Base-by-base conservation (phyloP, 768 basidiomycete genomes). In the Glaciozyma martinii region DNA sequence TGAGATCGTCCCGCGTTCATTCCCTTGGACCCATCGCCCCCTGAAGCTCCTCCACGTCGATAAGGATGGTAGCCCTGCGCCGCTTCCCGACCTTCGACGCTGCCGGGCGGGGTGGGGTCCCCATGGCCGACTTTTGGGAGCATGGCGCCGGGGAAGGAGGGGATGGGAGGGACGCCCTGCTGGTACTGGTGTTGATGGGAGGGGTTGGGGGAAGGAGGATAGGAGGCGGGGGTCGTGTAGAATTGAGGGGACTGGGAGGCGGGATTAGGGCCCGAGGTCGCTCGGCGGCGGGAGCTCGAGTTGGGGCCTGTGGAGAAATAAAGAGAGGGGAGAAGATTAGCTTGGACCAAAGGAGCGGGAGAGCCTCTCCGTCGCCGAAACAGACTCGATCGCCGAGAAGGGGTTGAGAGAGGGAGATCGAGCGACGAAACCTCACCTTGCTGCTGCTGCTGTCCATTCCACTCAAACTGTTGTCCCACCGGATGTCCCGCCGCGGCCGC, bases 11-110 rank as follows among this genome's bases (percentile, higher is more conserved):
- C 30, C 19, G 13, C 43, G 47, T 27, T 52, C 52, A 9, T 44
- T 59, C 56, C 29, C 32, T 44, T 44, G 5, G 63, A 25, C 3
- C 21, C 58, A 12, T 59, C 23, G 8, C 33, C 37, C 9, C 23
- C 9, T 16, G 30, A 10, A 7, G 15, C 40, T 4, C 49, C 25
- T 40, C 61, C 60, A 7, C 68, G 43, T 0, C 68, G 55, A 50
- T 70, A 70, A 0, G 68, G 68, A 57, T 70, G 68, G 46, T 63
- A 70, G 25, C 62, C 68, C 16, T 60, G 63, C 29, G 44, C 52
- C 4, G 33, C 61, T 18, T 54, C 46, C 32, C 33, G 44, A 4
- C 68, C 65, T 18, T 70, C 65, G 47, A 53, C 54, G 59, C 56
- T 61, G 18, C 59, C 62, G 4, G 68, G 68, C 25, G 68, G 68